Base-by-base conservation (phyloP, 495 filamentous ascomycete species). In the Penicillium pulvis region DNA sequence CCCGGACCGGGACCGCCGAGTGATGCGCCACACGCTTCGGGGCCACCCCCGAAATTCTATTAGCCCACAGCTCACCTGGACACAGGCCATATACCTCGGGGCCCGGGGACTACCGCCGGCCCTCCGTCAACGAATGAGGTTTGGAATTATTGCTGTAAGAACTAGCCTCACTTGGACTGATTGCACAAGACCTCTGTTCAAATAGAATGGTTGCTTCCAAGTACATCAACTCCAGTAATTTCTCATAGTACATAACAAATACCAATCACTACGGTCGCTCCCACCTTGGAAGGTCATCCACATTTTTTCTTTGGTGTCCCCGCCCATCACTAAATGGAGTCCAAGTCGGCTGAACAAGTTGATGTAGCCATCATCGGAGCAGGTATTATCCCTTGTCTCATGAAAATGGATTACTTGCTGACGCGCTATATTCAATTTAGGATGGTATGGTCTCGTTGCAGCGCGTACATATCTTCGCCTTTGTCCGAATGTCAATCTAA, bases 391-490 rank as follows among this genome's bases (percentile, higher is more conserved):
- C 35, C 10, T 12, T 36, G 10, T 12, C 35, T 6, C 5, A 36
- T 36, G n/a, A 6, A 36, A 36, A 36, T 36, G 7, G 10, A 36
- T n/a, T n/a, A n/a, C n/a, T n/a, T n/a, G n/a, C n/a, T n/a, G n/a
- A n/a, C n/a, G n/a, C n/a, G n/a, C n/a, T 36, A 36, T 36, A 10
- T 36, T 14, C 35, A 10, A 36, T 36, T 8, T 30, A 54, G 51
- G 51, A 24, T 54, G 51, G 73, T 72, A 75, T 64, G 84, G 84
- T 20, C 73, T 86, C 16, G 71, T 72, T n/a, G 64, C 73, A n/a
- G 84, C 84, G 8, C 77, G 75, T 51, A 85, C 81, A 28, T 86
- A 81, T 59, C 73, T 81, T n/a, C 65, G 78, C 45, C 59, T 81
- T 26, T 65, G 78, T 36, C 80, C 82, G 14, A 41, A 53, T 20